Percentiles rank a stretch among this genome's conserved stretches.
phyloP scores from a whole-genome alignment of 345 rosid species.

The Moricandia arvensis region DNA sequence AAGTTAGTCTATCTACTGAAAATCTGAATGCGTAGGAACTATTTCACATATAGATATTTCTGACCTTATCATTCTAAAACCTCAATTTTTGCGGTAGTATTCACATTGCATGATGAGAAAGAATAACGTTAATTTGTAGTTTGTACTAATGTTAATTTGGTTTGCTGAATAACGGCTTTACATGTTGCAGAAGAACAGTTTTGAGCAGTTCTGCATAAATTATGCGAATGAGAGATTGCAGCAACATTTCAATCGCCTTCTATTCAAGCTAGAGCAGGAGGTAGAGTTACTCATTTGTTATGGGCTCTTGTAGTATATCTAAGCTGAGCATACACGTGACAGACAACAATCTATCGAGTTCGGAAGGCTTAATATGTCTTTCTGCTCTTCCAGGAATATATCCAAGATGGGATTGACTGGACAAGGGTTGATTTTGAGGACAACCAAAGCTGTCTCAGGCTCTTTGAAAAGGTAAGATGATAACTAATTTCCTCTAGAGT shows the following conservation, averaged over 20 bases:
- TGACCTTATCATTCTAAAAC: background rate
- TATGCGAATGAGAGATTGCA: conserved; percentile 99
- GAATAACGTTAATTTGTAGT: background rate
- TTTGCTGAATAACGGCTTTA: conserved; percentile 17
- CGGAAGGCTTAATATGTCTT: background rate
- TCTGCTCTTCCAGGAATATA: conserved; percentile 65
- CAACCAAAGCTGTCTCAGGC: conserved; percentile 90
- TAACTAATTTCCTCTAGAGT: background rate
- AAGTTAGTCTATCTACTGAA: background rate
- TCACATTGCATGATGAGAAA: background rate
- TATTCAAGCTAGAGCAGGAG: conserved; percentile 98
- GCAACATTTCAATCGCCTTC: conserved; percentile 96
- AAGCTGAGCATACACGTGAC: background rate
- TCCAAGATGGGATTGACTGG: conserved; percentile 98
- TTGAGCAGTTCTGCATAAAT: conserved; percentile 98
- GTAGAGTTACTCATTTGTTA: conserved; percentile 39
- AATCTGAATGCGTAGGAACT: background rate
- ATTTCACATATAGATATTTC: background rate
- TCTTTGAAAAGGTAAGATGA: conserved; percentile 81
- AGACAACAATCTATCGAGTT: background rate
- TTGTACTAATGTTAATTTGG: conserved; percentile 6
- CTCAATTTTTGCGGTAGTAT: background rate
- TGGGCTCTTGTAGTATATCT: conserved; percentile 11
- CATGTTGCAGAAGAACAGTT: conserved; percentile 85
- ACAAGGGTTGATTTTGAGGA: conserved; percentile 94